Percentiles rank a stretch among this genome's conserved stretches.
Evolutionary conservation across 2,329 filamentous ascomycete genomes (phyloP).

Genomic region (Celoporthe dispersa): DNA sequence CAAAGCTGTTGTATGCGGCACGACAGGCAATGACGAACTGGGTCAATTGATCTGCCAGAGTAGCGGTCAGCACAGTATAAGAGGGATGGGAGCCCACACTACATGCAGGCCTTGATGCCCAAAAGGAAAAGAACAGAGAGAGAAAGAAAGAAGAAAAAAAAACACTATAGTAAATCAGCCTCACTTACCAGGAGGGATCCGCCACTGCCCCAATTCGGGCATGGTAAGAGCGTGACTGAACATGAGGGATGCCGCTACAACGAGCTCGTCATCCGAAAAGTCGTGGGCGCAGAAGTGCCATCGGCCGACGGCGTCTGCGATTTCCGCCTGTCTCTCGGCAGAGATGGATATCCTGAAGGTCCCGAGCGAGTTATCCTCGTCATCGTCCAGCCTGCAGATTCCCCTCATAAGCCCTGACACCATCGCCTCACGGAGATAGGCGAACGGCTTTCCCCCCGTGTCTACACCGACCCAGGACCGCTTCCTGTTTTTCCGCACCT

Average conservation of each 20-base stretch:
- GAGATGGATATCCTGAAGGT: slow-evolving; percentile 62
- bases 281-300: slow-evolving; percentile 93
- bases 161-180: slow-evolving; percentile 10
- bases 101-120: slow-evolving; percentile 32
- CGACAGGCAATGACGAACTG: slow-evolving; percentile 87
- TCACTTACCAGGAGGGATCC: slow-evolving; percentile 72
- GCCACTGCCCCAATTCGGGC: slow-evolving; percentile 81
- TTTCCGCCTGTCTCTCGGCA: slow-evolving; percentile 64
- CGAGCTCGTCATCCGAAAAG: slow-evolving; percentile 86
- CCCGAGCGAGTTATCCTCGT: slow-evolving; percentile 53
- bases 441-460: slow-evolving; percentile 78
- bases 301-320: slow-evolving; percentile 71
- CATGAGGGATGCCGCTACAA: slow-evolving; percentile 85
- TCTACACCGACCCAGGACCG: slow-evolving; percentile 90
- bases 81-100: neutral
- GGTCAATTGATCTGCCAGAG: slow-evolving; percentile 71
- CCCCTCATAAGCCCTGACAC: slow-evolving; percentile 88
- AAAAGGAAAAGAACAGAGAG: slow-evolving; percentile 18
- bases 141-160: slow-evolving; percentile 15
- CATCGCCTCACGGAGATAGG: slow-evolving; percentile 91
- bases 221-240: slow-evolving; percentile 84
- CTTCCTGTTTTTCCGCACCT: slow-evolving; percentile 76
- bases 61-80: slow-evolving; percentile 45
- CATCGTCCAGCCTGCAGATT: slow-evolving; percentile 73
- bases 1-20: slow-evolving; percentile 93